These are phyloP conservation scores for Aspergillus candidus DNA, from an alignment of 2,329 filamentous ascomycete species.

Conservation along the genomic window DNA sequence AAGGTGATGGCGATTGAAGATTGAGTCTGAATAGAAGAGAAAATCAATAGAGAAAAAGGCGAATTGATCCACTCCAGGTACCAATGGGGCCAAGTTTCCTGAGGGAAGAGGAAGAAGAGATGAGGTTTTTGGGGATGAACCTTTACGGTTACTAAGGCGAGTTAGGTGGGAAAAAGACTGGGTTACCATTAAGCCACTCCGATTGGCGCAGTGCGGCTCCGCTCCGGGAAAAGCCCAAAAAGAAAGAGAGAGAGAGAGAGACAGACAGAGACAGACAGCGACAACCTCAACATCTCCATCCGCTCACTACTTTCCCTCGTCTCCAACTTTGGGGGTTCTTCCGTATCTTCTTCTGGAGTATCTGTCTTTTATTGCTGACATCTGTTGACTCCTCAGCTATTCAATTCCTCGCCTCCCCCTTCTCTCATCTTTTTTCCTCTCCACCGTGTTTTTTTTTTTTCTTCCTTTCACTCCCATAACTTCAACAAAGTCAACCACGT, in stretches of 20 bases:
- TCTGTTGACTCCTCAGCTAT: no score
- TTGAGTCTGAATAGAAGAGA: background rate
- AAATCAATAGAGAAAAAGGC: background rate
- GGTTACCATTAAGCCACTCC: slow-evolving; percentile 29
- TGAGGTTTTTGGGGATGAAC: slow-evolving; percentile 4
- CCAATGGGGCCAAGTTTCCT: background rate
- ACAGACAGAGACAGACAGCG: slow-evolving; percentile 1
- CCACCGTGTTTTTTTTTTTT: background rate
- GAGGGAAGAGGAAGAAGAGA: slow-evolving; percentile 1
- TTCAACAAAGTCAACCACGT: background rate
- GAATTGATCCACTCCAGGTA: background rate
- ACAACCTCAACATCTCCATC: background rate
- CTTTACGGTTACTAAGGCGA: no score
- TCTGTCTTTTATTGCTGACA: background rate
- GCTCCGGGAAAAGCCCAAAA: slow-evolving; percentile 16
- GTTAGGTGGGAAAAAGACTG: slow-evolving; percentile 26
- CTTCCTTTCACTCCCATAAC: slow-evolving; percentile 1
- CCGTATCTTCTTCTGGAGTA: background rate
- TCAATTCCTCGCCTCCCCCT: background rate
- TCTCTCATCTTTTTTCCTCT: background rate
- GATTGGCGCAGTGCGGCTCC: slow-evolving; percentile 33
- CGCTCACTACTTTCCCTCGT: background rate
- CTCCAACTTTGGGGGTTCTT: background rate
- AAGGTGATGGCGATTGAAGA: background rate
- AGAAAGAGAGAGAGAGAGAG: slow-evolving; percentile 5